A percentile compares a stretch with the other conserved stretches of the same genome.
Evolutionary conservation across 2,329 filamentous ascomycete genomes (phyloP).

Genomic region (Cytospora piceae): DNA sequence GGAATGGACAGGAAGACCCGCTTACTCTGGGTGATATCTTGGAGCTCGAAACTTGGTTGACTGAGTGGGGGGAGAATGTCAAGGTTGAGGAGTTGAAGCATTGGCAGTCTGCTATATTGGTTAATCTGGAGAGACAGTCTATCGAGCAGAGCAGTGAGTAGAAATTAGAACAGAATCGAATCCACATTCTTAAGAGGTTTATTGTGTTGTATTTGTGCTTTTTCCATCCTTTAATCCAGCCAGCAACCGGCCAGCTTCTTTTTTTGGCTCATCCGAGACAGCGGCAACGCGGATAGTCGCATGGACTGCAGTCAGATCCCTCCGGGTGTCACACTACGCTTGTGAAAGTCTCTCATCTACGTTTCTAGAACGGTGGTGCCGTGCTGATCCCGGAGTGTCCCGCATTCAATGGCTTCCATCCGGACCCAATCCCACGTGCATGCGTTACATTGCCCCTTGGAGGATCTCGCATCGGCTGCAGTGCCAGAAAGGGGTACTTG

Average conservation of each 20-base stretch:
- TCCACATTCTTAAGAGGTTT: too few species aligned
- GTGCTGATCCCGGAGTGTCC: background rate
- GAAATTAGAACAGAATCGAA: background rate
- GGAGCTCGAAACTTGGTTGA: constrained; percentile 22
- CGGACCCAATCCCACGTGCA: background rate
- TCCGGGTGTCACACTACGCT: background rate
- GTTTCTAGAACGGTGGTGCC: background rate
- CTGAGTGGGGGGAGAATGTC: constrained; percentile 24
- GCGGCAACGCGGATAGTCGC: too few species aligned
- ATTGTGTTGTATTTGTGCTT: too few species aligned
- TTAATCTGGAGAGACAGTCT: constrained; percentile 6
- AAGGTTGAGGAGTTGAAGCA: constrained; percentile 14
- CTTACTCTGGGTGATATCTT: constrained; percentile 16
- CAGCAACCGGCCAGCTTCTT: background rate
- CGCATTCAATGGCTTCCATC: background rate
- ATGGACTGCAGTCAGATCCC: too few species aligned
- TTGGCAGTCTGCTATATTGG: constrained; percentile 7
- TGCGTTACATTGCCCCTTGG: background rate
- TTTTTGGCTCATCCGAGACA: background rate
- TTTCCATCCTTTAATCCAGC: too few species aligned
- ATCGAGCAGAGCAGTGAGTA: background rate
- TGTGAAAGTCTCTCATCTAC: background rate
- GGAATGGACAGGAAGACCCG: constrained; percentile 9
- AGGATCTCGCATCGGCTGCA: background rate
- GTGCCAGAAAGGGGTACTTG: background rate